Evolutionary conservation across 148 eudicot species (phyloP).

Genomic region (Beta vulgaris): DNA sequence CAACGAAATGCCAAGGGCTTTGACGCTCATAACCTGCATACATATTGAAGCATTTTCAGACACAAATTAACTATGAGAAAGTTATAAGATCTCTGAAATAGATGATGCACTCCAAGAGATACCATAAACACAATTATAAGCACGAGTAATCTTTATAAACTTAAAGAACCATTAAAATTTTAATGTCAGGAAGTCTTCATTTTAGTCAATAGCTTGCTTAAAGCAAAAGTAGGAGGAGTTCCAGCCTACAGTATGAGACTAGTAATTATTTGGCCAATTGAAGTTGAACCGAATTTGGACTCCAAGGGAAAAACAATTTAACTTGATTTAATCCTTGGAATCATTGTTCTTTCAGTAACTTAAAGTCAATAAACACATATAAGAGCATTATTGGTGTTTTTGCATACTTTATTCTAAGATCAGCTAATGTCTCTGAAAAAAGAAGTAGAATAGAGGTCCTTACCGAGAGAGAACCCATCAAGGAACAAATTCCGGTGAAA

Average conservation of each 20-base stretch:
- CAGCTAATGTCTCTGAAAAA: not conserved
- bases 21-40: slow-evolving; percentile 71
- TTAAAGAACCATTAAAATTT: too few relatives aligned
- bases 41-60: not conserved
- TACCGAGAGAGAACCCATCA: slow-evolving; percentile 83
- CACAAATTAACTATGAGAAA: not conserved
- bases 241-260: not conserved
- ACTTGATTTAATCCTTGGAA: not conserved
- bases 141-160: not conserved
- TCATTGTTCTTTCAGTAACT: not conserved
- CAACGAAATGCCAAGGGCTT: slow-evolving; percentile 70
- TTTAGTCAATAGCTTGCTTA: not conserved
- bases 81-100: not conserved
- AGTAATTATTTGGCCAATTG: not conserved
- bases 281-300: not conserved
- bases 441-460: slow-evolving; percentile 10
- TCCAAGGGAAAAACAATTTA: not conserved
- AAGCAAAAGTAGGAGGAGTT: not conserved
- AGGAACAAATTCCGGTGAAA: slow-evolving; percentile 69
- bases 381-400: not conserved
- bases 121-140: not conserved
- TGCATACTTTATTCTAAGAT: not conserved
- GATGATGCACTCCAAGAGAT: not conserved
- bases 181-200: not conserved
- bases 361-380: not conserved